Evolutionary conservation across 1,284 basidiomycete species (phyloP).

Genomic region (Ustilago nuda): DNA sequence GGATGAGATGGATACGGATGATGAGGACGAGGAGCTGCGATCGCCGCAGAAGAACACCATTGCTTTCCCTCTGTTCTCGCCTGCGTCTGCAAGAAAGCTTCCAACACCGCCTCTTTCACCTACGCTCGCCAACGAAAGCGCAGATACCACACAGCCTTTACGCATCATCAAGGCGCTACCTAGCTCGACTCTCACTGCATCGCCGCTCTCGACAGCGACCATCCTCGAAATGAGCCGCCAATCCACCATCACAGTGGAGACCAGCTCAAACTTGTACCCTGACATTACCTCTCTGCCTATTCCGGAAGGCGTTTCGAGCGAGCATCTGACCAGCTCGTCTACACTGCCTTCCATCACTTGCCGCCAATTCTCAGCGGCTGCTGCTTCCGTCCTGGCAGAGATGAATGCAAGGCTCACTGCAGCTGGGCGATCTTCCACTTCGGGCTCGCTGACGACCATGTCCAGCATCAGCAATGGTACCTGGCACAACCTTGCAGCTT

Average conservation of each 20-base stretch:
- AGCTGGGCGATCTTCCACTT: constrained; percentile 35
- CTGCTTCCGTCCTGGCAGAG: constrained; percentile 52
- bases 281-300: constrained; percentile 29
- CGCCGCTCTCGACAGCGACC: constrained; percentile 34
- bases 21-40: constrained; percentile 18
- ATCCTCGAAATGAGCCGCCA: constrained; percentile 35
- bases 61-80: constrained; percentile 15
- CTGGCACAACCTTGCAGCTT: constrained; percentile 29
- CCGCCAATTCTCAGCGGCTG: constrained; percentile 47
- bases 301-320: constrained; percentile 29
- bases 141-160: constrained; percentile 34
- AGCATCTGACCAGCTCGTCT: constrained; percentile 31
- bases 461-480: constrained; percentile 34
- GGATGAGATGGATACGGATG: constrained; percentile 33
- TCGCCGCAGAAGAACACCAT: constrained; percentile 32
- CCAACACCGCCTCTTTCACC: constrained; percentile 14
- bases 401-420: constrained; percentile 56
- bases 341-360: constrained; percentile 46
- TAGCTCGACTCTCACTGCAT: constrained; percentile 31
- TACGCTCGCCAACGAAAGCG: background rate
- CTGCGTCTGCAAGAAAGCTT: constrained; percentile 6
- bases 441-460: constrained; percentile 32
- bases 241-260: background rate
- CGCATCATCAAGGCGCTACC: constrained; percentile 55
- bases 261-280: constrained; percentile 34